Evolutionary conservation across 2,329 filamentous ascomycete species (phyloP).

Genomic region (Trichoderma sp.): DNA sequence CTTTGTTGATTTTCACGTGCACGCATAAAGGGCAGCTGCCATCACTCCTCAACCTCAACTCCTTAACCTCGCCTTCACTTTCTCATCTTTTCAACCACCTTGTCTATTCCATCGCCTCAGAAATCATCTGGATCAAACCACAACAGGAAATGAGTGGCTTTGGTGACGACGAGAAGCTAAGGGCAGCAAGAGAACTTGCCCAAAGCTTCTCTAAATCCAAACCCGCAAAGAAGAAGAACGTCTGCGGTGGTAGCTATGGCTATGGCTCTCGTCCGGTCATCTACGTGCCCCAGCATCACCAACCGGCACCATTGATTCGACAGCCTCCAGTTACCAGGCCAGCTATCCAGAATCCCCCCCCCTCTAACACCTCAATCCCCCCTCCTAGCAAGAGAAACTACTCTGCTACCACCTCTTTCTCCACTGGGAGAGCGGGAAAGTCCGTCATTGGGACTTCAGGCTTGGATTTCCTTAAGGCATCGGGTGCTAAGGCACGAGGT

Average conservation of each 20-base stretch:
- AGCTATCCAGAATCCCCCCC: not conserved
- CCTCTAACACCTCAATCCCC: not conserved
- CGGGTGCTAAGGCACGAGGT: not conserved
- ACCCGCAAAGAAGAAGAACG: not conserved
- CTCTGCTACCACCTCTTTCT: not conserved
- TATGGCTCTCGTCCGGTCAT: not conserved
- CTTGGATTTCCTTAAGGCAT: slow-evolving; percentile 27
- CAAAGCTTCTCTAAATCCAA: slow-evolving; percentile 26
- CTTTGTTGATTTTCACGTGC: not conserved
- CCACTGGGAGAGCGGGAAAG: slow-evolving; percentile 13
- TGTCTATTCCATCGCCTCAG: not conserved
- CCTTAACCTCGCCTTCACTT: not conserved
- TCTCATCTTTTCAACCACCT: not conserved
- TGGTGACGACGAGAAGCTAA: slow-evolving; percentile 28
- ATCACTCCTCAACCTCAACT: not conserved
- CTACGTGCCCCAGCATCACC: not conserved
- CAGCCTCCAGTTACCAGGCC: not conserved
- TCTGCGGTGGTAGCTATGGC: not conserved
- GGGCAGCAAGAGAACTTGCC: slow-evolving; percentile 30
- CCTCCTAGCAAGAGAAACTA: slow-evolving; percentile 27
- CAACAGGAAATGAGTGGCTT: slow-evolving; percentile 23
- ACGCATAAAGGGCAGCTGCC: not conserved
- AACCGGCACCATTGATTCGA: not conserved
- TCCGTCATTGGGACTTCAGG: slow-evolving; percentile 25
- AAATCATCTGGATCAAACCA: too few species aligned